Evolutionary conservation across 176 grass and related monocot genomes (phyloP).

Genomic region (Avena eriantha): DNA sequence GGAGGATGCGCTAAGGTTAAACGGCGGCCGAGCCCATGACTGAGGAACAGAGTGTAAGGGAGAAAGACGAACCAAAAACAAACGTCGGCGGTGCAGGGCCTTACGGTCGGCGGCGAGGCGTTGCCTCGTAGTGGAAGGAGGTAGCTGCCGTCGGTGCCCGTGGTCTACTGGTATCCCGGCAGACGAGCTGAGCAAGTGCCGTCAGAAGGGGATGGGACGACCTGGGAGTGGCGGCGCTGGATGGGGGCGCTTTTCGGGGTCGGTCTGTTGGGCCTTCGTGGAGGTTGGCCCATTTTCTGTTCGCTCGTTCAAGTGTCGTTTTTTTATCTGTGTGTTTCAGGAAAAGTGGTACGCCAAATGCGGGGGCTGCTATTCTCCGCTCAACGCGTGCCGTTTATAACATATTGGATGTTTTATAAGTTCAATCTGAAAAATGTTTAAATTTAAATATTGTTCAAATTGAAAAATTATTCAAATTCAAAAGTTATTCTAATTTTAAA

Average conservation of each 20-base stretch:
- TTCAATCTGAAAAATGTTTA: no score
- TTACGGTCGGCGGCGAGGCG: neutral
- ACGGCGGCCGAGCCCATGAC: neutral
- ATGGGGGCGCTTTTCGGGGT: neutral
- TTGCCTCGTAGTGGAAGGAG: neutral
- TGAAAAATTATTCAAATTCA: no score
- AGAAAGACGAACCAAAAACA: neutral
- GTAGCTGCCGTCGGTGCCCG: neutral
- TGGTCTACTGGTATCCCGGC: constrained; percentile 24
- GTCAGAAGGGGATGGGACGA: neutral
- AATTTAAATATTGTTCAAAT: no score
- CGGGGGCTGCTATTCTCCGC: no score
- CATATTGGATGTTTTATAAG: no score
- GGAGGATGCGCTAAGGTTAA: neutral
- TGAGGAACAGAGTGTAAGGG: neutral
- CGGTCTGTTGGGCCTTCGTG: neutral
- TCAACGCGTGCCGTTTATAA: no score
- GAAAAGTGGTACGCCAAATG: no score
- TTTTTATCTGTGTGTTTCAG: no score
- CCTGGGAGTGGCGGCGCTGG: neutral
- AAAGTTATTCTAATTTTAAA: no score
- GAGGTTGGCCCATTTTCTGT: no score
- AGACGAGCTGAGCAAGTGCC: neutral
- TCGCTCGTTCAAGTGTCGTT: no score
- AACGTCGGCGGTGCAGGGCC: neutral